Evolutionary conservation across 495 filamentous ascomycete genomes (phyloP).

Genomic region (Lasiosphaeria hispida): DNA sequence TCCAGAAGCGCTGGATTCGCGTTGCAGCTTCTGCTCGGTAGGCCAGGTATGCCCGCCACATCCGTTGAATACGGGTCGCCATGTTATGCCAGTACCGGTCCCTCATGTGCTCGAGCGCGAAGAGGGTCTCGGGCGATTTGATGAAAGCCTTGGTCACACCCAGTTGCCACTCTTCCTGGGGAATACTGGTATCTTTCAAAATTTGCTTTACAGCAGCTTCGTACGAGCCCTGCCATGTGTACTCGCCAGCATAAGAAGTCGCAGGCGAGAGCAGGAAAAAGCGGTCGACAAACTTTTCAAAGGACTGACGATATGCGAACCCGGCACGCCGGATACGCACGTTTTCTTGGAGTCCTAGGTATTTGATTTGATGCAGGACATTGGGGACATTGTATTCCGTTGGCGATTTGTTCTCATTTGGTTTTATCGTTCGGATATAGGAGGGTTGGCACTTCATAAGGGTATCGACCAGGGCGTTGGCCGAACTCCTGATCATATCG

Average conservation of each 20-base stretch:
- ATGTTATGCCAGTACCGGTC: slow-evolving; percentile 99
- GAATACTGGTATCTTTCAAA: slow-evolving; percentile 92
- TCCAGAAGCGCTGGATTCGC: slow-evolving; percentile 92
- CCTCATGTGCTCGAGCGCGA: slow-evolving; percentile 95
- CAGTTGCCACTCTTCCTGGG: slow-evolving; percentile 93
- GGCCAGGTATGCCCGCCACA: slow-evolving; percentile 92
- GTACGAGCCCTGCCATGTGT: slow-evolving; percentile 88
- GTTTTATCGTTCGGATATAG: slow-evolving; percentile 99
- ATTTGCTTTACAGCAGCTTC: slow-evolving; percentile 90
- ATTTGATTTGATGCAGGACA: slow-evolving; percentile 98
- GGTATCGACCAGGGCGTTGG: slow-evolving; percentile 91
- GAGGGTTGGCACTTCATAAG: slow-evolving; percentile 96
- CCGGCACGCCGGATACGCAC: slow-evolving; percentile 95
- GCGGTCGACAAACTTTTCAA: slow-evolving; percentile 96
- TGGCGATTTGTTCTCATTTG: slow-evolving; percentile 96
- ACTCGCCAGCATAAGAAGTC: slow-evolving; percentile 93
- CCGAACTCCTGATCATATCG: slow-evolving; percentile 95
- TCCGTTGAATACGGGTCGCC: slow-evolving; percentile 95
- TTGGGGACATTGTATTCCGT: slow-evolving; percentile 87
- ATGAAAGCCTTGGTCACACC: slow-evolving; percentile 97
- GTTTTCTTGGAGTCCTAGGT: slow-evolving; percentile 97
- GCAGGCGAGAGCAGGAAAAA: slow-evolving; percentile 95
- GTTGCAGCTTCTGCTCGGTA: slow-evolving; percentile 91
- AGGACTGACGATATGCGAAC: slow-evolving; percentile 96
- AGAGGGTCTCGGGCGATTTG: slow-evolving; percentile 96